Conservation (phyloP, 306 rosid species). For the Prunus fruticosa region DNA sequence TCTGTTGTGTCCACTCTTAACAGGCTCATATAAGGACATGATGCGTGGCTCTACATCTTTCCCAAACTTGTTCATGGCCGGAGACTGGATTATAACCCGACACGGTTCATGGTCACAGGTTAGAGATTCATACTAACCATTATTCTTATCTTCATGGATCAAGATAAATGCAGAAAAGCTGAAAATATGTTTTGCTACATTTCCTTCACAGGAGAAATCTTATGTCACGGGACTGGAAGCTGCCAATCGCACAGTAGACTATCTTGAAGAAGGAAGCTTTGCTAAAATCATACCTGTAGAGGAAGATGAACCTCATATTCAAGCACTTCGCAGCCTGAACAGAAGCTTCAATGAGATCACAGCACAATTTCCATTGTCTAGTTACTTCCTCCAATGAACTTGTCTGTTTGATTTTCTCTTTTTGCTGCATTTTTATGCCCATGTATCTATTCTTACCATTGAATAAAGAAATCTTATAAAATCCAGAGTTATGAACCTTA, state of each 20-base stretch:
- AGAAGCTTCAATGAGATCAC: slow-evolving; percentile 41
- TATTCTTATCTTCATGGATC: background rate
- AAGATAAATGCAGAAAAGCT: background rate
- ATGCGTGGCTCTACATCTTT: slow-evolving; percentile 47
- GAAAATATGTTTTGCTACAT: background rate
- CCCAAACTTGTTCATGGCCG: slow-evolving; percentile 56
- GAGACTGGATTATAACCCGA: slow-evolving; percentile 61
- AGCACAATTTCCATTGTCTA: slow-evolving; percentile 41
- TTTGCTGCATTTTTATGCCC: background rate
- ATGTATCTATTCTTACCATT: background rate
- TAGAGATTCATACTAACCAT: background rate
- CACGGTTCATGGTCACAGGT: slow-evolving; percentile 71
- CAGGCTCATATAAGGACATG: slow-evolving; percentile 57
- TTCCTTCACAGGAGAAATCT: slow-evolving; percentile 46
- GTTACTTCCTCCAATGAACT: slow-evolving; percentile 33
- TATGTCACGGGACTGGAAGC: slow-evolving; percentile 62
- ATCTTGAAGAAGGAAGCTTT: slow-evolving; percentile 54
- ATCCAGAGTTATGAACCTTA: background rate
- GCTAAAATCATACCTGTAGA: slow-evolving; percentile 46
- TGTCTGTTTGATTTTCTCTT: background rate
- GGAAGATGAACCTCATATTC: slow-evolving; percentile 58
- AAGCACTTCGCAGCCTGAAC: slow-evolving; percentile 44
- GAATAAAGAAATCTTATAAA: background rate
- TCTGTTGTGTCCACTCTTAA: background rate
- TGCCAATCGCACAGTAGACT: slow-evolving; percentile 51